Base-by-base conservation (phyloP, 2,329 filamentous ascomycete genomes). In the Acephala macrosclerotiorum region DNA sequence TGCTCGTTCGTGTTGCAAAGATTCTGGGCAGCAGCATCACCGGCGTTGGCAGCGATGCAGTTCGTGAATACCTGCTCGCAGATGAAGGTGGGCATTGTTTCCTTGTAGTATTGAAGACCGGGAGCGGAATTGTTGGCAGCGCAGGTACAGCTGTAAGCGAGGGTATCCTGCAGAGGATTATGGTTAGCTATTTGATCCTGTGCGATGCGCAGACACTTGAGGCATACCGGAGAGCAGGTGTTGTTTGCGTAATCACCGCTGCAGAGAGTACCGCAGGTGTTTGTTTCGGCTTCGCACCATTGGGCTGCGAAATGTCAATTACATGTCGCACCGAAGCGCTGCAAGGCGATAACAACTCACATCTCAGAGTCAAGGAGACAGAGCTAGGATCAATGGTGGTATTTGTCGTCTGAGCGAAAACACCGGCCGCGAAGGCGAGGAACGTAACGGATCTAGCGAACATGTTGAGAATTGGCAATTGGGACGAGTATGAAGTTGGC, bases 231-330 rank as follows among this genome's bases (percentile, higher is more conserved):
- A 68, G 87, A 81, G 76, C 89, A 91, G 58, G 74, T 77, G 80
- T 89, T 89, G 68, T 74, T 72, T 67, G 75, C 77, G 70, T 81
- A 78, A 68, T 76, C 74, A 68, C 82, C 82, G 68, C 81, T 81
- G 78, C 89, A 91, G 69, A 90, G 81, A 65, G 82, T 75, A 18
- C 85, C 85, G 79, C 89, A 91, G 53, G 82, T 83, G 77, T 87
- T 87, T 67, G 78, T 78, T 79, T 90, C 80, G 68, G 82, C 85
- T 61, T 77, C 76, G 75, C 89, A 91, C 87, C 87, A 90, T 64
- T 79, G 72, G 67, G 75, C 83, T 85, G 66, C 58, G 33, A 60
- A 60, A 38, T 22, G 66, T 73, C 58, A 75, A 70, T 66, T 29
- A 55, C 22, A 20, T 42, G 25, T 33, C 22, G 7, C n/a, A 4